Percentiles rank a stretch among this genome's conserved stretches.
These are phyloP conservation scores for Agrocybe pediades DNA, from an alignment of 768 basidiomycete genomes.

Conservation along the genomic window DNA sequence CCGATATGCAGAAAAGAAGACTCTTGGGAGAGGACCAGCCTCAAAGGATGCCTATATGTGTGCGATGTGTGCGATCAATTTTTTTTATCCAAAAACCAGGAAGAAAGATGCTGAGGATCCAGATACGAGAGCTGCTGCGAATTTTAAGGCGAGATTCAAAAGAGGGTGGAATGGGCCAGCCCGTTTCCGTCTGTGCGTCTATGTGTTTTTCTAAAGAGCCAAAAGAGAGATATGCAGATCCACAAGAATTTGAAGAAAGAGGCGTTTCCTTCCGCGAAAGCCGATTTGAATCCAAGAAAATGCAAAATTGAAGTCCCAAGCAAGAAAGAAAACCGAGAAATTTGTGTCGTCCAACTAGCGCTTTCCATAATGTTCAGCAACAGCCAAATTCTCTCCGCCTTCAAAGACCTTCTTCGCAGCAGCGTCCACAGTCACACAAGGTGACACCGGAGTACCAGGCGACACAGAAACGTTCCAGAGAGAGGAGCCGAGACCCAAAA, in stretches of 20 bases:
- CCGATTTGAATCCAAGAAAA: background rate
- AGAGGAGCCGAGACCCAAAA: constrained; percentile 11
- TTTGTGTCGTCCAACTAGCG: background rate
- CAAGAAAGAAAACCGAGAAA: background rate
- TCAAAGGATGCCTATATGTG: no score
- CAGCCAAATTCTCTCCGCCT: constrained; percentile 8
- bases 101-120: background rate
- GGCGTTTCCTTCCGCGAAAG: no score
- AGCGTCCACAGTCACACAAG: constrained; percentile 6
- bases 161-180: no score
- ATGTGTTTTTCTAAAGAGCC: background rate
- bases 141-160: no score
- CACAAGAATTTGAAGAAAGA: background rate
- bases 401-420: constrained; percentile 9
- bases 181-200: no score
- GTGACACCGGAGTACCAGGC: constrained; percentile 5
- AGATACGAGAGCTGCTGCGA: no score
- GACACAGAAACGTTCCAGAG: constrained; percentile 12
- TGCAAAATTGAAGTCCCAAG: background rate
- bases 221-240: no score
- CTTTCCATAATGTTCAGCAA: background rate
- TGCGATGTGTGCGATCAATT: no score
- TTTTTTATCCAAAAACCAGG: background rate
- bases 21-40: no score
- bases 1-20: no score